Evolutionary conservation across 108 stramenopile genomes (phyloP), one percentile per base, ranked within the genome.

Genomic region (Aurantiochytrium sp.): DNA sequence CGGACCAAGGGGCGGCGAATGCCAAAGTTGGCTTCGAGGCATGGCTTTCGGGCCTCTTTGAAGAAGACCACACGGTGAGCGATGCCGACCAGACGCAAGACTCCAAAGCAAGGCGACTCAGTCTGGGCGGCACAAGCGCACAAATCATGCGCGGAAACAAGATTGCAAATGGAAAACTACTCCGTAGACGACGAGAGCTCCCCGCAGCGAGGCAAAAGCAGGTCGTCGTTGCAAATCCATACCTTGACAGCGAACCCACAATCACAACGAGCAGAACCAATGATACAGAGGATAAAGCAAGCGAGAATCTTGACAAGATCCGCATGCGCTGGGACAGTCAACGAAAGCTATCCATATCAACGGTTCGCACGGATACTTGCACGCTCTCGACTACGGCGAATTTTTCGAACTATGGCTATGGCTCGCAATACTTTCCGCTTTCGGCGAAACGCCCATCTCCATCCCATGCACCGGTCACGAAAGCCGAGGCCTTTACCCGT

Each of bases 151-250:
- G 44, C 19, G 51, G 51, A 12, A 53, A 53, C 76, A 12, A 23
- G 14, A 83, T 83, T 45, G 76, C 76, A 12, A 83, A 83, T 83
- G 51, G 76, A 45, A 83, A 83, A 53, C 49, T 83, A 14, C 76
- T 83, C 6, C 19, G 76, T 2, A 12, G 76, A 23, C 45, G 51
- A 45, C 12, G 76, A 25, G 45, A 47, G 3, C 51, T 83, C n/a
- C 76, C 76, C 3, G 76, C 12, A 23, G 51, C n/a, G 6, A 8
- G 64, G 1, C 64, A 69, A 23, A 69, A 69, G 25, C 64, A 69
- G 42, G 64, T 69, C 64, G 25, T 69, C 42, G 35, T 69, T 18
- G 42, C 64, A 8, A 69, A 69, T 23, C 64, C 64, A 12, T 69
- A 69, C 42, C 42, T 69, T 12, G 64, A 69, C 16, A 57, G 55